Conservation (phyloP, 2,329 filamentous ascomycete genomes). For the Purpureocillium lavendulum region DNA sequence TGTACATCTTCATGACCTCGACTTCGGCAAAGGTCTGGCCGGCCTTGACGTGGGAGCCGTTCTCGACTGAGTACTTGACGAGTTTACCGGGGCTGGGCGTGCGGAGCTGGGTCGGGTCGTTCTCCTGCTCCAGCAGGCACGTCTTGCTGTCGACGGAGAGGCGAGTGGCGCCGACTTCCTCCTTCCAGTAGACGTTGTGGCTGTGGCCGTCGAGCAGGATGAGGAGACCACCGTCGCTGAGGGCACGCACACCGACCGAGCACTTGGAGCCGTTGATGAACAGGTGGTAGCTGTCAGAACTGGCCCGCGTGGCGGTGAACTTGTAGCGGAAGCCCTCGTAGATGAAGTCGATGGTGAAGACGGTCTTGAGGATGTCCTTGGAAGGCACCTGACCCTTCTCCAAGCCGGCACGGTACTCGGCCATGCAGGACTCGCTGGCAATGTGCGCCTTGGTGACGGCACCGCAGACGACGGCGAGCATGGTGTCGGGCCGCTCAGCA, state of each 20-base stretch:
- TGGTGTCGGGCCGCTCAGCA: slow-evolving; percentile 87
- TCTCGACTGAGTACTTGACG: slow-evolving; percentile 95
- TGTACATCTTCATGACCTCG: slow-evolving; percentile 99
- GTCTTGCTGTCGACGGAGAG: slow-evolving; percentile 97
- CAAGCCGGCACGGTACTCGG: slow-evolving; percentile 77
- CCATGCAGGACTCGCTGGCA: slow-evolving; percentile 81
- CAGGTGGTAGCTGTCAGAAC: slow-evolving; percentile 87
- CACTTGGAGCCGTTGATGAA: slow-evolving; percentile 99
- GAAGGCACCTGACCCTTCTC: slow-evolving; percentile 97
- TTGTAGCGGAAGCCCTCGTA: slow-evolving; percentile 96
- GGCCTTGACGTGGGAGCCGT: slow-evolving; percentile 84
- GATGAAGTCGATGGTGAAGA: slow-evolving; percentile 97
- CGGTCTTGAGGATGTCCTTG: slow-evolving; percentile 94
- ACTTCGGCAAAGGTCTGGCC: slow-evolving; percentile 94
- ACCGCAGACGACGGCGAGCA: slow-evolving; percentile 90
- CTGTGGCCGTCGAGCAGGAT: slow-evolving; percentile 85
- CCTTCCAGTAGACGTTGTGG: slow-evolving; percentile 99
- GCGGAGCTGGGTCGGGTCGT: slow-evolving; percentile 93
- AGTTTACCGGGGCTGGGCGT: slow-evolving; percentile 95
- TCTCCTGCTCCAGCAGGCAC: slow-evolving; percentile 95
- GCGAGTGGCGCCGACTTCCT: slow-evolving; percentile 92
- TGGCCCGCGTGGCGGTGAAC: slow-evolving; percentile 92
- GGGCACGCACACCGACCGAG: slow-evolving; percentile 81
- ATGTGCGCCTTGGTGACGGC: slow-evolving; percentile 92
- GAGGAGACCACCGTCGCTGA: slow-evolving; percentile 89